Evolutionary conservation across 2,329 filamentous ascomycete genomes (phyloP).

Genomic region (Biscogniauxia marginata): DNA sequence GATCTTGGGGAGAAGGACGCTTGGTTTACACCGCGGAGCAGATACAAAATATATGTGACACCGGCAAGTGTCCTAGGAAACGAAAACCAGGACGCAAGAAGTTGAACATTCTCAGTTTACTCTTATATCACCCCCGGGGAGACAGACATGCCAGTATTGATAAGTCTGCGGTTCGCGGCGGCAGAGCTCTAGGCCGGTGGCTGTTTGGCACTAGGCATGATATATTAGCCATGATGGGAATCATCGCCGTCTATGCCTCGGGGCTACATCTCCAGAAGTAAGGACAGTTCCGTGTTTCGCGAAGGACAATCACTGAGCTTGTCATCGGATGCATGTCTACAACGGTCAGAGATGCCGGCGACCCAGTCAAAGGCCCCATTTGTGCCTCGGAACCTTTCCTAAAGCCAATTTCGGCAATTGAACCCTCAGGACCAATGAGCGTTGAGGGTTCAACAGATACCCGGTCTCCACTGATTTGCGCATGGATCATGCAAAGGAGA

Average conservation of each 20-base stretch:
- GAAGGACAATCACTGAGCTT: conserved; percentile 21
- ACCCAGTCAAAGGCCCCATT: conserved; percentile 1
- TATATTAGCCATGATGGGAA: conserved; percentile 27
- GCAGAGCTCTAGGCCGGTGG: conserved; percentile 14
- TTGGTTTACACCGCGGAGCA: not conserved
- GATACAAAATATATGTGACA: conserved; percentile 1
- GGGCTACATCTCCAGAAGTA: conserved; percentile 25
- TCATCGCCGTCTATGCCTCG: conserved; percentile 29
- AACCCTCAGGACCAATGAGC: not conserved
- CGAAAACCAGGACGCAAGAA: conserved; percentile 6
- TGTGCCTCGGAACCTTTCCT: not conserved
- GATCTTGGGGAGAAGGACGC: not conserved
- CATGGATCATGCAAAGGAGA: not conserved
- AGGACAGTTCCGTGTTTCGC: conserved; percentile 24
- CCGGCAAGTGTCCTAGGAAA: conserved; percentile 5
- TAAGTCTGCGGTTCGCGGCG: conserved; percentile 2
- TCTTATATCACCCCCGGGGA: conserved; percentile 12
- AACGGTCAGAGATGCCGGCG: conserved; percentile 20
- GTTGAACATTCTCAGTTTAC: conserved; percentile 16
- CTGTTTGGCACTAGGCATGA: conserved; percentile 9
- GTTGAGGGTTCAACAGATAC: not conserved
- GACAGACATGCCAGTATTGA: conserved; percentile 3
- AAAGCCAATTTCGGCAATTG: not conserved
- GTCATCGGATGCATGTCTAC: conserved; percentile 21
- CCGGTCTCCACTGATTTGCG: not conserved